These are phyloP conservation scores for Melampsora larici-populina DNA, from an alignment of 1,284 basidiomycete species.

Conservation along the genomic window DNA sequence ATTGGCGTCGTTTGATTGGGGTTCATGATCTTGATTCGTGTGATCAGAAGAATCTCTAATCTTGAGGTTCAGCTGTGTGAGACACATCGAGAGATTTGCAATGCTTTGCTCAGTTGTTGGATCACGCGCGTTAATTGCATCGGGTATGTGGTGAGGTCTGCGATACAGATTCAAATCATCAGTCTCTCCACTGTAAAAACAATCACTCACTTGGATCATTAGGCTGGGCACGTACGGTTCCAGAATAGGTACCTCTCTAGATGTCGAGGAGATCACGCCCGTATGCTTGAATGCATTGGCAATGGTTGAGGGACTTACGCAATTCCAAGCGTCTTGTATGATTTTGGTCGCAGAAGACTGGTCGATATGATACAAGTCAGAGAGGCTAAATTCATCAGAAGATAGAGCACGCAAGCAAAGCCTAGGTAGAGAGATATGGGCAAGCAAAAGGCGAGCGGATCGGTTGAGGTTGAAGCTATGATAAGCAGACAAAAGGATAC, in stretches of 20 bases:
- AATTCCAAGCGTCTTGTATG: slow-evolving; percentile 39
- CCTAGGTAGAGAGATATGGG: neutral
- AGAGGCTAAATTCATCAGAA: slow-evolving; percentile 34
- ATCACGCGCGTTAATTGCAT: neutral
- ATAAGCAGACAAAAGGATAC: neutral
- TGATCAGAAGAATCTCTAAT: slow-evolving; percentile 37
- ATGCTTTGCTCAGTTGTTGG: slow-evolving; percentile 25
- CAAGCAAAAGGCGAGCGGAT: too few species aligned
- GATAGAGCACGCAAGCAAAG: slow-evolving; percentile 38
- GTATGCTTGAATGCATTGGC: slow-evolving; percentile 15
- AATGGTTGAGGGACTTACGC: slow-evolving; percentile 12
- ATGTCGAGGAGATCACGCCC: slow-evolving; percentile 17
- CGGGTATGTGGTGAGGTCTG: neutral
- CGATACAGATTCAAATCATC: too few species aligned
- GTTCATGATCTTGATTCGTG: neutral
- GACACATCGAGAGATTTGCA: slow-evolving; percentile 29
- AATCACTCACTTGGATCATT: too few species aligned
- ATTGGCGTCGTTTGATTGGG: neutral
- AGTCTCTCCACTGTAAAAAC: too few species aligned
- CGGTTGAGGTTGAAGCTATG: too few species aligned
- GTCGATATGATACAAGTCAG: slow-evolving; percentile 34
- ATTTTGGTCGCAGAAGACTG: slow-evolving; percentile 35
- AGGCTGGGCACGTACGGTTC: too few species aligned
- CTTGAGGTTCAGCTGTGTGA: slow-evolving; percentile 18
- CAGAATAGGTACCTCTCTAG: neutral